Base-by-base conservation (phyloP, 2,329 filamentous ascomycete genomes). In the Diaporthe caulivora region DNA sequence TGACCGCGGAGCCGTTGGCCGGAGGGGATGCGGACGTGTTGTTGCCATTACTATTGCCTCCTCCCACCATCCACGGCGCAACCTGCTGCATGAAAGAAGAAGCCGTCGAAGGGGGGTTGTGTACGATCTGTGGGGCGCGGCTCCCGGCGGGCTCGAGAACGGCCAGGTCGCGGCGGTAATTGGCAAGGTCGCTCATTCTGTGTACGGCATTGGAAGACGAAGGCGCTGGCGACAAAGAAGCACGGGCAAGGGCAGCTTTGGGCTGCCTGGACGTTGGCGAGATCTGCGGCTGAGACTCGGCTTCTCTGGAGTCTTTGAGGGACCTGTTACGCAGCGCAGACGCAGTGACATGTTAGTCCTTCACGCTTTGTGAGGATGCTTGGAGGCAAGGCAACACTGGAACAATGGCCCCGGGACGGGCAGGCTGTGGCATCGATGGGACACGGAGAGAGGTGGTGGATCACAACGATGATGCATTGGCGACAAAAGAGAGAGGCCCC, bases 161-260 rank as follows among this genome's bases (percentile, higher is more conserved):
- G 77, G 91, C 88, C 72, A 94, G 88, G 78, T 94, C 92, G 84
- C 92, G 92, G 79, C 92, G 91, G 81, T 94, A 92, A 81, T 93
- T 92, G 80, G 86, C 86, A 78, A 94, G 88, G 80, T 92, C 91
- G 84, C 87, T 89, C 80, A 88, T 82, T 77, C 88, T 86, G 78
- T 87, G 88, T 76, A 89, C 89, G 44, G 85, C 89, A 89, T 47
- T 70, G 73, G 85, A 83, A 74, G 85, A 85, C 74, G 85, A 84
- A 67, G 62, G 21, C 74, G 83, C 76, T 29, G 85, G 81, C 69
- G 84, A 85, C 77, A 86, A 80, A 75, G 83, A 80, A 75, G 83
- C 83, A 76, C 83, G 81, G 51, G 83, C 42, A 60, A 21, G 42
- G 54, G 58, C 60, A 31, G 67, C 42, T 58, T 68, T 47, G 73